Evolutionary conservation across 2,329 filamentous ascomycete genomes (phyloP).

Genomic region (Lachnellula arida): DNA sequence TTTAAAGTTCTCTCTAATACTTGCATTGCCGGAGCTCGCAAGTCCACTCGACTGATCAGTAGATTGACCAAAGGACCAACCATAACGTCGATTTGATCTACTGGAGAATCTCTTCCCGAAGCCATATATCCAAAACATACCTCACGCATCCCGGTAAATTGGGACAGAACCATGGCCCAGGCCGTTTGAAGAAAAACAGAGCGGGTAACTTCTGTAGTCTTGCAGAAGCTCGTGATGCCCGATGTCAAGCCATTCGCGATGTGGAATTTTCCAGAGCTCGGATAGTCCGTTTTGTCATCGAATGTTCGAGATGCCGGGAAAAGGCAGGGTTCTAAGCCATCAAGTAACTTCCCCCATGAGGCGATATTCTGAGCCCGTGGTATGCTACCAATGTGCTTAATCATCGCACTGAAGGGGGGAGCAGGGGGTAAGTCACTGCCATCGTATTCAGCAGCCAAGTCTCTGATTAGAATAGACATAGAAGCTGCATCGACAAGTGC

Average conservation of each 20-base stretch:
- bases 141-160: constrained; percentile 42
- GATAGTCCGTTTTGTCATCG: too few relatives aligned
- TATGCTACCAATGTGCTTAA: neutral
- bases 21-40: constrained; percentile 21
- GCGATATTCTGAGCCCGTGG: neutral
- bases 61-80: constrained; percentile 52
- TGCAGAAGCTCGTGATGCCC: neutral
- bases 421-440: neutral
- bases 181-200: constrained; percentile 47
- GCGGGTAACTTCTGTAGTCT: constrained; percentile 32
- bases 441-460: neutral
- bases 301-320: too few relatives aligned
- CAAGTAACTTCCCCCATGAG: too few relatives aligned
- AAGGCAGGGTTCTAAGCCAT: too few relatives aligned
- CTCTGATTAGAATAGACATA: neutral
- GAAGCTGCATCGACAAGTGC: neutral
- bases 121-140: constrained; percentile 51
- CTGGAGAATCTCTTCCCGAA: constrained; percentile 47
- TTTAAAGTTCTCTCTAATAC: neutral
- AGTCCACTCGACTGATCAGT: constrained; percentile 40
- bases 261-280: neutral
- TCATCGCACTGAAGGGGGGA: too few relatives aligned
- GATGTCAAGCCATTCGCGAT: neutral
- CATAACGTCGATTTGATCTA: constrained; percentile 36
- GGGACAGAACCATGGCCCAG: constrained; percentile 47